A percentile compares a stretch with the other conserved stretches of the same genome.
Evolutionary conservation across 371 early-diverging fungal genomes (phyloP).

Genomic region (Mortierella polycephala): DNA sequence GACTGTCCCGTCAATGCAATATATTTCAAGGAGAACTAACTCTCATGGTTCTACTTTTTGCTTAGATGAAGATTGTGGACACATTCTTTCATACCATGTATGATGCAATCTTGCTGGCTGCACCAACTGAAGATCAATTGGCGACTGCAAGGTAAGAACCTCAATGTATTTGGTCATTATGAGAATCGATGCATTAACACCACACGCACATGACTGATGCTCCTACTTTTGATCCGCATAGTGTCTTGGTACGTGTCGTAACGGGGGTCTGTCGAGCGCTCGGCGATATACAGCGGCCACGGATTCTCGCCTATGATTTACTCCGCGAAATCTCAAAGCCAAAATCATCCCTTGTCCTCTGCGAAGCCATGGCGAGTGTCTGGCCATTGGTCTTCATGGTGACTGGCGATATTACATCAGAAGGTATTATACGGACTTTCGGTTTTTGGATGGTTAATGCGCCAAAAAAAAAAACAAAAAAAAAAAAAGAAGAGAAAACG

Average conservation of each 20-base stretch:
- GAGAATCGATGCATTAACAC: too few relatives aligned
- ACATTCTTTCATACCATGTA: slow-evolving; percentile 2
- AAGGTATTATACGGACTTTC: slow-evolving; percentile 5
- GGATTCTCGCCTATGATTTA: slow-evolving; percentile 35
- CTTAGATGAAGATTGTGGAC: slow-evolving; percentile 16
- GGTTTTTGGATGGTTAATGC: background rate
- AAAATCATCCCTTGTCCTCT: slow-evolving; percentile 20
- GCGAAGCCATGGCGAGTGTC: slow-evolving; percentile 35
- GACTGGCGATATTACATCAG: background rate
- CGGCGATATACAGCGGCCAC: slow-evolving; percentile 6
- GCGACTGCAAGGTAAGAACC: slow-evolving; percentile 4
- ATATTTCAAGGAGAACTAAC: background rate
- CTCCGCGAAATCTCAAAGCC: slow-evolving; percentile 20
- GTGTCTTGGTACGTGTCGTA: slow-evolving; percentile 24
- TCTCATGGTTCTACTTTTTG: background rate
- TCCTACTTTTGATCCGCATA: slow-evolving; percentile 1
- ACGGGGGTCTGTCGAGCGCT: slow-evolving; percentile 18
- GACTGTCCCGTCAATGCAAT: background rate
- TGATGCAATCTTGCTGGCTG: slow-evolving; percentile 6
- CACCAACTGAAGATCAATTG: background rate
- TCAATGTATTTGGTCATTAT: background rate
- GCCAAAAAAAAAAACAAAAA: background rate
- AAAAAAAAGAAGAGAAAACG: background rate
- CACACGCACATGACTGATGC: background rate
- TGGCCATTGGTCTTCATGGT: slow-evolving; percentile 32